These are phyloP conservation scores for Polyrhizophydium stewartii DNA, from an alignment of 371 early-diverging fungal species.

Conservation along the genomic window DNA sequence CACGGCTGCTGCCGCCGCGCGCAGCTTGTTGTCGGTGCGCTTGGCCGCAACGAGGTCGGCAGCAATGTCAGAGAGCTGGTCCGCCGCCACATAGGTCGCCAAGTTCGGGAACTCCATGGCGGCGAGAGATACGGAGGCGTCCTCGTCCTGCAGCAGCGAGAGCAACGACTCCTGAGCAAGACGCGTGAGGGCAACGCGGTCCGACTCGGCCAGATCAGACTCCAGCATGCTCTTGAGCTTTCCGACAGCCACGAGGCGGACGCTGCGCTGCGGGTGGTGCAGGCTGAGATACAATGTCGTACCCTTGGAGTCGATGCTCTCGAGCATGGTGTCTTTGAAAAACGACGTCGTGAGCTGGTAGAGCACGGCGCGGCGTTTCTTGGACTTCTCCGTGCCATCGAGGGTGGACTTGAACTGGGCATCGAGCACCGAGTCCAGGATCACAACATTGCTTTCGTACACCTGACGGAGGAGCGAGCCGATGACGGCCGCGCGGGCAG, in stretches of 20 bases:
- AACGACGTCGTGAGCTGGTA: slow-evolving; percentile 56
- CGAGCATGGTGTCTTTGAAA: slow-evolving; percentile 42
- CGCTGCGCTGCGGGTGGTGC: slow-evolving; percentile 56
- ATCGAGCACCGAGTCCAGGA: not conserved
- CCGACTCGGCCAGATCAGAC: slow-evolving; percentile 24
- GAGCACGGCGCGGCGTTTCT: slow-evolving; percentile 35
- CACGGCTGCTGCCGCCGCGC: not conserved
- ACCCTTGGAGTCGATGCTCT: slow-evolving; percentile 36
- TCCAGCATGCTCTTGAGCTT: slow-evolving; percentile 50
- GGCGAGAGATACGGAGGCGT: slow-evolving; percentile 31
- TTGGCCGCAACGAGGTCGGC: not conserved
- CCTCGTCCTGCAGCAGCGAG: slow-evolving; percentile 49
- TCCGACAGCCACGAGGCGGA: slow-evolving; percentile 60
- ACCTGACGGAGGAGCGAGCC: not conserved
- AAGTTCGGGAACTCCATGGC: slow-evolving; percentile 35
- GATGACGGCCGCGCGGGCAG: not conserved
- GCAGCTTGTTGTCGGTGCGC: not conserved
- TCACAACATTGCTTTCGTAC: not conserved
- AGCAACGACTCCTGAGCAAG: slow-evolving; percentile 52
- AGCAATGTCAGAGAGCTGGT: not conserved
- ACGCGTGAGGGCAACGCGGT: slow-evolving; percentile 30
- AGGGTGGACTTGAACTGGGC: not conserved
- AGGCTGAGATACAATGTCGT: slow-evolving; percentile 69
- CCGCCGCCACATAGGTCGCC: not conserved
- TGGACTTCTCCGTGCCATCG: not conserved